A percentile compares a stretch with the other conserved stretches of the same genome.
phyloP scores from a whole-genome alignment of 2,329 filamentous ascomycete species.

The Xylariaceae sp. region DNA sequence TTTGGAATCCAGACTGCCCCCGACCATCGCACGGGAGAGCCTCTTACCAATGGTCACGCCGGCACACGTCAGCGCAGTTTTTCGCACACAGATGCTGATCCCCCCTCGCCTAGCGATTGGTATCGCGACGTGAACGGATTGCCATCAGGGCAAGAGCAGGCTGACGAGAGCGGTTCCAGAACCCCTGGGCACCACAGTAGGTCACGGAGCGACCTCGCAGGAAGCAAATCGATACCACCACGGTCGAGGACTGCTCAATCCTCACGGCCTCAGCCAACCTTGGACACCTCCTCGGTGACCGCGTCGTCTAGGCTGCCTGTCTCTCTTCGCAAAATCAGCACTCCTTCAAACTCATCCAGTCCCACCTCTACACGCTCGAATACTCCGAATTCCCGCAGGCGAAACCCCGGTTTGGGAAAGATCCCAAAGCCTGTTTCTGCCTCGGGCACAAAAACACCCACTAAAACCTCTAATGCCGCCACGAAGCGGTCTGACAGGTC shows the following conservation, averaged over 20 bases:
- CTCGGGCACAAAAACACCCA: slow-evolving; percentile 36
- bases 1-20: slow-evolving; percentile 52
- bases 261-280: slow-evolving; percentile 27
- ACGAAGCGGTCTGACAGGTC: slow-evolving; percentile 33
- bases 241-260: slow-evolving; percentile 24
- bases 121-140: slow-evolving; percentile 19
- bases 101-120: slow-evolving; percentile 55
- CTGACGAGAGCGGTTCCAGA: slow-evolving; percentile 15
- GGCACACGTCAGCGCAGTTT: slow-evolving; percentile 43
- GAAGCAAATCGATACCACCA: slow-evolving; percentile 24
- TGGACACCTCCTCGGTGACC: slow-evolving; percentile 21
- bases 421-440: slow-evolving; percentile 26
- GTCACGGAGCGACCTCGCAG: slow-evolving; percentile 54
- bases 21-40: slow-evolving; percentile 61
- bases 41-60: slow-evolving; percentile 50
- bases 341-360: slow-evolving; percentile 38
- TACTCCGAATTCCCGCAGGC: slow-evolving; percentile 43
- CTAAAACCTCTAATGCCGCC: slow-evolving; percentile 21
- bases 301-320: slow-evolving; percentile 36
- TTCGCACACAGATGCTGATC: slow-evolving; percentile 49
- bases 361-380: slow-evolving; percentile 47
- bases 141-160: slow-evolving; percentile 10
- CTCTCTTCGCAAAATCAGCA: slow-evolving; percentile 37
- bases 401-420: slow-evolving; percentile 33
- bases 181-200: slow-evolving; percentile 37